These are phyloP conservation scores for Rhodocollybia butyracea DNA, from an alignment of 768 basidiomycete genomes.

Conservation along the genomic window DNA sequence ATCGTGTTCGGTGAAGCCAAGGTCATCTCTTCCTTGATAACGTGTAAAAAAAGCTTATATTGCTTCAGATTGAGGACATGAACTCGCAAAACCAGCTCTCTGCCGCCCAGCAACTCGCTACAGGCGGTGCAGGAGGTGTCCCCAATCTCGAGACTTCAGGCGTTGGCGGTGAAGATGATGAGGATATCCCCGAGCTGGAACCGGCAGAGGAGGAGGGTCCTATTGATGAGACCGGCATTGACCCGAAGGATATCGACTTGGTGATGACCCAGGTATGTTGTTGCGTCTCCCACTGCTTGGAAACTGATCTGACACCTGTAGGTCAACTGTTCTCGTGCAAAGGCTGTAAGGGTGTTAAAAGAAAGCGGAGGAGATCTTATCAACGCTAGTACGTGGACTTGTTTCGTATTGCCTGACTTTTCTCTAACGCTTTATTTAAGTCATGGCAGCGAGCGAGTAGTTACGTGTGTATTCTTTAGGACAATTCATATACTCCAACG, in stretches of 20 bases:
- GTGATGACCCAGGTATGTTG: slow-evolving; percentile 63
- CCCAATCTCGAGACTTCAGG: slow-evolving; percentile 45
- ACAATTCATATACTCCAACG: slow-evolving; percentile 44
- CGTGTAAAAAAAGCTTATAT: background rate
- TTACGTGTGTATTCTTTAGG: slow-evolving; percentile 15
- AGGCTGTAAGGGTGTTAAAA: slow-evolving; percentile 87
- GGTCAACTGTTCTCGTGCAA: slow-evolving; percentile 87
- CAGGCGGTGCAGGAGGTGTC: slow-evolving; percentile 36
- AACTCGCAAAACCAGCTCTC: slow-evolving; percentile 74
- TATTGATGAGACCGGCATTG: slow-evolving; percentile 84
- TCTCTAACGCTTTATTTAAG: slow-evolving; percentile 35
- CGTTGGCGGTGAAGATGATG: slow-evolving; percentile 61
- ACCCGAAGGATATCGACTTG: slow-evolving; percentile 92
- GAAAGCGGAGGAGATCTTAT: slow-evolving; percentile 93
- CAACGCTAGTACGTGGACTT: slow-evolving; percentile 82
- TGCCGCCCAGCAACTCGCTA: slow-evolving; percentile 76
- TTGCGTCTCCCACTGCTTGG: background rate
- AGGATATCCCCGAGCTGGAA: slow-evolving; percentile 84
- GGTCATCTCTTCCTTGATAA: slow-evolving; percentile 33
- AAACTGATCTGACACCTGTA: slow-evolving; percentile 27
- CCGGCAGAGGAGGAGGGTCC: slow-evolving; percentile 77
- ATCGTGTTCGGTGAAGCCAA: slow-evolving; percentile 99
- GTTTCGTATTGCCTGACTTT: background rate
- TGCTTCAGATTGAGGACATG: slow-evolving; percentile 77
- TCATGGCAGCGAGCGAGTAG: slow-evolving; percentile 93